phyloP scores from a whole-genome alignment of 1,284 basidiomycete genomes.

The Leccinum huronense region DNA sequence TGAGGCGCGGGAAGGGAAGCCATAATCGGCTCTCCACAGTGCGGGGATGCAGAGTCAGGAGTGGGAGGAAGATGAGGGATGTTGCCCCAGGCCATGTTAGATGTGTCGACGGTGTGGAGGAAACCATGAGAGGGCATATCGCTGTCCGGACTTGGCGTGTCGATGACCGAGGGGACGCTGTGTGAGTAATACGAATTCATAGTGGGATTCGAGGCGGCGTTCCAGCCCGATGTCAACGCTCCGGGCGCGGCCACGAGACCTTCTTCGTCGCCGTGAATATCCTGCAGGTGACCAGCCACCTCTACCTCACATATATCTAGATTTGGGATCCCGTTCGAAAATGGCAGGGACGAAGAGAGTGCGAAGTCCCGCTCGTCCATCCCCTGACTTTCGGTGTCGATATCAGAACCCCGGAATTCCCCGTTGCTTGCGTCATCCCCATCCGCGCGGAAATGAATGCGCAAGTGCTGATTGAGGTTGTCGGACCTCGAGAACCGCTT shows the following conservation, averaged over 20 bases:
- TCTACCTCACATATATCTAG: constrained; percentile 60
- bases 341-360: constrained; percentile 27
- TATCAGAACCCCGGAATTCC: constrained; percentile 28
- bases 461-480: constrained; percentile 79
- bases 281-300: constrained; percentile 53
- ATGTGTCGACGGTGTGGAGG: constrained; percentile 25
- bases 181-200: constrained; percentile 30
- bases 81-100: constrained; percentile 31
- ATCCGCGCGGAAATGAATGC: constrained; percentile 64
- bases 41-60: constrained; percentile 37
- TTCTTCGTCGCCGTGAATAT: constrained; percentile 61
- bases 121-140: constrained; percentile 27
- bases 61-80: constrained; percentile 29
- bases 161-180: constrained; percentile 12
- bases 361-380: constrained; percentile 31
- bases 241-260: constrained; percentile 43
- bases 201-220: constrained; percentile 9
- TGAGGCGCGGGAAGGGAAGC: constrained; percentile 63
- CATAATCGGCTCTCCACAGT: constrained; percentile 39
- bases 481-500: constrained; percentile 84
- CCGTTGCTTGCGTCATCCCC: constrained; percentile 29
- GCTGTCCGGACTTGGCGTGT: constrained; percentile 23
- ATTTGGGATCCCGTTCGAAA: constrained; percentile 36
- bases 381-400: constrained; percentile 31
- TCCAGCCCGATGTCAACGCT: constrained; percentile 21